phyloP scores from a whole-genome alignment of 192 early-diverging fungal genomes.

The Umbelopsis vinacea region DNA sequence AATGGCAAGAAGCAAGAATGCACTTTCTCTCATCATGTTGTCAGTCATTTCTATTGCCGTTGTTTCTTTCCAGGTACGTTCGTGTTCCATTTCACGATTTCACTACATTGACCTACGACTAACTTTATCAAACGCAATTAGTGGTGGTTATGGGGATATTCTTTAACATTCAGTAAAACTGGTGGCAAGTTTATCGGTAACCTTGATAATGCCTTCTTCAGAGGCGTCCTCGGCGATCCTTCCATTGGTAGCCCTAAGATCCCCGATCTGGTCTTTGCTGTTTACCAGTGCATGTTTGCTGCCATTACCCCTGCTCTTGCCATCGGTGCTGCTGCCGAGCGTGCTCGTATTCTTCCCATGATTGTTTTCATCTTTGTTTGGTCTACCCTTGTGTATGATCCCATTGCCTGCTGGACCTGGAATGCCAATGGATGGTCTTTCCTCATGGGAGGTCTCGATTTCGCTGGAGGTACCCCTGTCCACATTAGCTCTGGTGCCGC shows the following conservation, averaged over 20 bases:
- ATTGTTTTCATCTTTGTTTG: slow-evolving; percentile 92
- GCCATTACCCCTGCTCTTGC: slow-evolving; percentile 90
- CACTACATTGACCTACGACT: not conserved
- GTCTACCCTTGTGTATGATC: slow-evolving; percentile 92
- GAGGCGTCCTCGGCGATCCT: slow-evolving; percentile 48
- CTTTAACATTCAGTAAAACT: slow-evolving; percentile 83
- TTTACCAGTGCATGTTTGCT: slow-evolving; percentile 92
- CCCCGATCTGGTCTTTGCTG: slow-evolving; percentile 77
- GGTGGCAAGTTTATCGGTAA: slow-evolving; percentile 81
- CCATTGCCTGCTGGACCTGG: slow-evolving; percentile 97
- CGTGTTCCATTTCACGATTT: not conserved
- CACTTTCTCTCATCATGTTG: slow-evolving; percentile 86
- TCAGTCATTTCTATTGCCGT: slow-evolving; percentile 81
- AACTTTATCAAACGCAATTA: slow-evolving; percentile 29
- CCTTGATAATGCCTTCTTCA: slow-evolving; percentile 75
- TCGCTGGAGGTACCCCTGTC: slow-evolving; percentile 96
- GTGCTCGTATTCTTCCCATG: slow-evolving; percentile 83
- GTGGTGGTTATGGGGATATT: slow-evolving; percentile 93
- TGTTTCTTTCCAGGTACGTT: slow-evolving; percentile 76
- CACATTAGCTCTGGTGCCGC: slow-evolving; percentile 91
- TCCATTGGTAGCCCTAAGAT: slow-evolving; percentile 67
- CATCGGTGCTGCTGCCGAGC: slow-evolving; percentile 89
- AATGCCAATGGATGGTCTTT: slow-evolving; percentile 82
- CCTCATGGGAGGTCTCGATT: slow-evolving; percentile 86
- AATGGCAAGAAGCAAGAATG: slow-evolving; percentile 91